Conservation (phyloP, 805 yeast species). For the Candida railenensis region DNA sequence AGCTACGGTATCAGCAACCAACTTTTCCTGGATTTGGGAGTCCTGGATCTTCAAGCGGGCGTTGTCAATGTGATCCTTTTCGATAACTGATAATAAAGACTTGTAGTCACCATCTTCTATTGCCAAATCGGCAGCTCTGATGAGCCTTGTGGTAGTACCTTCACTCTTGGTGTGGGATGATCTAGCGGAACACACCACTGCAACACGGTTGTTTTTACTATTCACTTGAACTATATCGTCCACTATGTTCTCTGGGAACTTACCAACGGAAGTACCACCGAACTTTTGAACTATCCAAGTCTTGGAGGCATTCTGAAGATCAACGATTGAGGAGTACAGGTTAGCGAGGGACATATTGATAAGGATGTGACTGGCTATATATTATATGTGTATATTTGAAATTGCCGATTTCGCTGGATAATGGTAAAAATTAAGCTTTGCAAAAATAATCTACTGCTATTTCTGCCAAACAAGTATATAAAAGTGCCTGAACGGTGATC, state of each 20-base stretch:
- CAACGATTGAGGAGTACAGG: conserved; percentile 42
- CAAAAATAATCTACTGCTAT: too few relatives aligned
- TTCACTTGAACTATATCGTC: conserved; percentile 77
- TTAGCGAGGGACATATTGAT: conserved; percentile 11
- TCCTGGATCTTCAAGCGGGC: conserved; percentile 56
- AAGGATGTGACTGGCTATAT: too few relatives aligned
- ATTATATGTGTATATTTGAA: neutral
- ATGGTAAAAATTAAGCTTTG: too few relatives aligned
- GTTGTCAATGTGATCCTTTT: conserved; percentile 75
- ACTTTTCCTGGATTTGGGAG: conserved; percentile 44
- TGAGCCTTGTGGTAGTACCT: conserved; percentile 89
- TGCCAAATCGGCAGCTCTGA: conserved; percentile 81
- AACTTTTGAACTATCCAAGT: conserved; percentile 75
- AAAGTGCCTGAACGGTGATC: neutral
- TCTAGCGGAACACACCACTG: conserved; percentile 95
- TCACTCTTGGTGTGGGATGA: conserved; percentile 88
- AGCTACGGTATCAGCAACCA: conserved; percentile 56
- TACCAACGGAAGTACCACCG: conserved; percentile 97
- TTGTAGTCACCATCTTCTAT: conserved; percentile 58
- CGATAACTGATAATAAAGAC: conserved; percentile 60
- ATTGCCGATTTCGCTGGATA: too few relatives aligned
- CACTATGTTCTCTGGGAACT: conserved; percentile 82
- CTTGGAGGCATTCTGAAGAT: conserved; percentile 22
- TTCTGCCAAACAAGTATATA: neutral
- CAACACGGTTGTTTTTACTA: conserved; percentile 63